Percentiles rank a stretch among this genome's conserved stretches.
Conservation (phyloP, 371 early-diverging fungal genomes). For the Mortierella sp. region DNA sequence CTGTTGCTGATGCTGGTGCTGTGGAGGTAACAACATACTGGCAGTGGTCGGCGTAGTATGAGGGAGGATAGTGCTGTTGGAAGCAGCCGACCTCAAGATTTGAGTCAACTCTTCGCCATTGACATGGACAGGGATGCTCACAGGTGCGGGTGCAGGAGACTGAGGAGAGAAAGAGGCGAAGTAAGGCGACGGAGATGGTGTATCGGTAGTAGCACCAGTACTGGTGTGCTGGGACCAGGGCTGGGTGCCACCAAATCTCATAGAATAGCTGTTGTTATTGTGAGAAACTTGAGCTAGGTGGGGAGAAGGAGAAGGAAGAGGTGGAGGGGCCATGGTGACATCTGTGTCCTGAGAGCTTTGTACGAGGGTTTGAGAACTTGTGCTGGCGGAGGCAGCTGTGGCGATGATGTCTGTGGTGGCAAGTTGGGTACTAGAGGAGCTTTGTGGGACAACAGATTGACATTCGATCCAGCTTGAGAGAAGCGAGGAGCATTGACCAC, state of each 20-base stretch:
- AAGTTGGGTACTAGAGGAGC: neutral
- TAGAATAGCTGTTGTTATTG: neutral
- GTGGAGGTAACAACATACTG: neutral
- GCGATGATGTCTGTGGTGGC: too few species aligned
- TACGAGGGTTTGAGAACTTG: neutral
- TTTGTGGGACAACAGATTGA: neutral
- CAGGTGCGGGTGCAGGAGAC: too few species aligned
- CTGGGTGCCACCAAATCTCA: neutral
- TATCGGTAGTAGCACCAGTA: neutral
- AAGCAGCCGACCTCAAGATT: neutral
- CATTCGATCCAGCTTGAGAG: conserved; percentile 24
- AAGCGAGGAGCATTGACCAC: conserved; percentile 30
- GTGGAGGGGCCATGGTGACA: neutral
- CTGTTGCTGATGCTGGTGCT: neutral
- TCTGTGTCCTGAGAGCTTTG: neutral
- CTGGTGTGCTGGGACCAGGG: neutral
- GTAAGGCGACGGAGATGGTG: neutral
- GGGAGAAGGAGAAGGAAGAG: neutral
- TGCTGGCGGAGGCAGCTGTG: neutral
- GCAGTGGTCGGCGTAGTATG: neutral
- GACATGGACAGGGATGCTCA: neutral
- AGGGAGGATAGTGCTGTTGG: neutral
- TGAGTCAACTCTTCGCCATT: neutral
- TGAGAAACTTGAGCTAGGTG: neutral
- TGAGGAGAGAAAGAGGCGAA: neutral